phyloP scores from a whole-genome alignment of 192 early-diverging fungal species.

The Oehlia diaphana region DNA sequence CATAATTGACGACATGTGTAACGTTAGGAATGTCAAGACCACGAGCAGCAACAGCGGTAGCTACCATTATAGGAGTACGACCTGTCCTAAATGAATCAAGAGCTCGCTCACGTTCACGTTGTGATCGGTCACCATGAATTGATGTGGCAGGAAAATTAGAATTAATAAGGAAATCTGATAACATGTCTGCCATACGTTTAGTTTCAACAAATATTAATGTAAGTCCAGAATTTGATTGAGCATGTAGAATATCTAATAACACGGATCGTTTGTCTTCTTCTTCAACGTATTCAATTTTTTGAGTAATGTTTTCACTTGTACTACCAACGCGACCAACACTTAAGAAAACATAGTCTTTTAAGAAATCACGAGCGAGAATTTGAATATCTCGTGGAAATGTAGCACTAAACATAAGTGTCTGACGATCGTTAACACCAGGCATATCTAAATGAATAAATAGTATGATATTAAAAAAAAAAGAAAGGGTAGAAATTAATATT shows the following conservation, averaged over 20 bases:
- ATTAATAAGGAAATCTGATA: slow-evolving; percentile 76
- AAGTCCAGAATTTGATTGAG: slow-evolving; percentile 58
- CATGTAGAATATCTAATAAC: slow-evolving; percentile 78
- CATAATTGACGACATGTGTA: slow-evolving; percentile 89
- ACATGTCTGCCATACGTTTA: slow-evolving; percentile 89
- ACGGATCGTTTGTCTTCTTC: slow-evolving; percentile 91
- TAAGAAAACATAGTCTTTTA: slow-evolving; percentile 81
- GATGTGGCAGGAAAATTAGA: slow-evolving; percentile 87
- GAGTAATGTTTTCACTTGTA: slow-evolving; percentile 94
- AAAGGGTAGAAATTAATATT: not conserved
- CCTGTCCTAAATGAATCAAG: slow-evolving; percentile 86
- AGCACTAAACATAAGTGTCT: slow-evolving; percentile 94
- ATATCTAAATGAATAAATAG: slow-evolving; percentile 39
- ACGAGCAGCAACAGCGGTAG: slow-evolving; percentile 96
- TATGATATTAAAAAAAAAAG: not conserved
- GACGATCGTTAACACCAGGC: slow-evolving; percentile 69
- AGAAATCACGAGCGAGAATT: slow-evolving; percentile 82
- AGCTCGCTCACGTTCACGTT: slow-evolving; percentile 92
- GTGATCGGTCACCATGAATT: slow-evolving; percentile 96
- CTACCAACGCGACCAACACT: slow-evolving; percentile 93
- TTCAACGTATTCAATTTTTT: slow-evolving; percentile 90
- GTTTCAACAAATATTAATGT: slow-evolving; percentile 98
- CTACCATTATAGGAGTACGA: slow-evolving; percentile 84
- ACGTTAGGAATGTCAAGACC: slow-evolving; percentile 90
- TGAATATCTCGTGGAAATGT: slow-evolving; percentile 92